Evolutionary conservation across 495 filamentous ascomycete genomes (phyloP), one percentile per base, ranked within the genome.

Genomic region (Viridothelium virens): DNA sequence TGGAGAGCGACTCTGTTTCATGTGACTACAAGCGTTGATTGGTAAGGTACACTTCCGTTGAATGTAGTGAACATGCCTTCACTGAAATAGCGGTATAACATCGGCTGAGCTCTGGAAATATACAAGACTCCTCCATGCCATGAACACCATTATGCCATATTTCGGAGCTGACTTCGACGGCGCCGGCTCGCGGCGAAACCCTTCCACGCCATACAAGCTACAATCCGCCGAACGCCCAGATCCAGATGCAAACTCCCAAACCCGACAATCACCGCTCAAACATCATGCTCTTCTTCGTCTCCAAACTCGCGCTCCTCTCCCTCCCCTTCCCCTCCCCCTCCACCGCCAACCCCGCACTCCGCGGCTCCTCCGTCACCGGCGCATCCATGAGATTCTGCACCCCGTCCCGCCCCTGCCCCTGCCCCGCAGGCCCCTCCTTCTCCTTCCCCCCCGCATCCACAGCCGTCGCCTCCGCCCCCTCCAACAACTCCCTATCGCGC

Each of bases 381-480:
- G 50, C 50, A 62, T 67, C 69, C 44, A 70, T 63, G 34, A 71
- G 44, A 12, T 65, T 36, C 25, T 66, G 70, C 65, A 14, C 59
- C 62, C 56, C 67, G n/a, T n/a, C n/a, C n/a, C n/a, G n/a, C n/a
- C n/a, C n/a, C n/a, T n/a, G n/a, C 62, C 11, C 63, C 62, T 59
- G 68, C 63, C 59, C 65, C 62, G 9, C 68, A 38, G n/a, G 38
- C 61, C 53, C 48, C 66, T 0, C 37, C 61, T 63, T 34, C 66
- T 37, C 47, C 50, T n/a, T 36, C 46, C 37, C 66, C 62, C 39
- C 56, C 41, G 34, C 66, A 56, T n/a, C 75, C 18, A 70, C 75
- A 34, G 82, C 87, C 70, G 85, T 85, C 5, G 89, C 89, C 74
- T 94, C 90, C 14, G 86, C 89, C 2, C 91, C 91, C 68, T 90